These are phyloP conservation scores for Leccinum disarticulatum DNA, from an alignment of 768 basidiomycete species.

Conservation along the genomic window DNA sequence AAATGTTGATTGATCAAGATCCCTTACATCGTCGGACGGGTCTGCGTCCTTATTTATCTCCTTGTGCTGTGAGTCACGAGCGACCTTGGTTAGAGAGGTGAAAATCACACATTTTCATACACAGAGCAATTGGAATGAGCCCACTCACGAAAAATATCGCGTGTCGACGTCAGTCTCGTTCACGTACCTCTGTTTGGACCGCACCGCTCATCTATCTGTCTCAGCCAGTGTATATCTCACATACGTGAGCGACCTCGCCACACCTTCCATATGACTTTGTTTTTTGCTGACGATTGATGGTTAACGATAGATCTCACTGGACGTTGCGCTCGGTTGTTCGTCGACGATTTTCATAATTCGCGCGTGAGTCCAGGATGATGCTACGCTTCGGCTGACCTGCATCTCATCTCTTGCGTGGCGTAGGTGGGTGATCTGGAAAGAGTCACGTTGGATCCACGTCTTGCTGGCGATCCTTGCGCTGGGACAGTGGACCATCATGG, in stretches of 20 bases:
- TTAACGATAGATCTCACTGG: slow-evolving; percentile 1
- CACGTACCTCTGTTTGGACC: background rate
- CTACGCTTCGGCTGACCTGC: background rate
- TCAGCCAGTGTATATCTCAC: slow-evolving; percentile 4
- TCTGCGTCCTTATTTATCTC: slow-evolving; percentile 10
- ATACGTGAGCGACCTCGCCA: slow-evolving; percentile 4
- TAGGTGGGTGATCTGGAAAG: slow-evolving; percentile 30
- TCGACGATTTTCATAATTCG: slow-evolving; percentile 26
- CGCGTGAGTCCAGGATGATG: slow-evolving; percentile 15
- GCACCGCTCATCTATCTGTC: background rate
- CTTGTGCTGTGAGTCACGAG: slow-evolving; percentile 10
- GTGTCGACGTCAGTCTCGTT: slow-evolving; percentile 19
- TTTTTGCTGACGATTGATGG: background rate
- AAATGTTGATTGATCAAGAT: slow-evolving; percentile 8
- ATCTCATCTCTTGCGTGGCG: background rate
- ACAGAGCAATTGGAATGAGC: slow-evolving; percentile 4
- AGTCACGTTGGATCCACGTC: slow-evolving; percentile 6
- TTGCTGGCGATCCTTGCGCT: slow-evolving; percentile 15
- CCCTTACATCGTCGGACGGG: slow-evolving; percentile 23
- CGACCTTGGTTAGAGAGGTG: background rate
- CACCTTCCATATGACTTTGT: too few relatives aligned
- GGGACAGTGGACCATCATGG: slow-evolving; percentile 22
- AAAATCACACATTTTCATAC: background rate
- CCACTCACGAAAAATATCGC: background rate
- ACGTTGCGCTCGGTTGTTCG: slow-evolving; percentile 16